A percentile compares a stretch with the other conserved stretches of the same genome.
Evolutionary conservation across 208 protist species (phyloP).

Genomic region (Trichomonas vaginalis): DNA sequence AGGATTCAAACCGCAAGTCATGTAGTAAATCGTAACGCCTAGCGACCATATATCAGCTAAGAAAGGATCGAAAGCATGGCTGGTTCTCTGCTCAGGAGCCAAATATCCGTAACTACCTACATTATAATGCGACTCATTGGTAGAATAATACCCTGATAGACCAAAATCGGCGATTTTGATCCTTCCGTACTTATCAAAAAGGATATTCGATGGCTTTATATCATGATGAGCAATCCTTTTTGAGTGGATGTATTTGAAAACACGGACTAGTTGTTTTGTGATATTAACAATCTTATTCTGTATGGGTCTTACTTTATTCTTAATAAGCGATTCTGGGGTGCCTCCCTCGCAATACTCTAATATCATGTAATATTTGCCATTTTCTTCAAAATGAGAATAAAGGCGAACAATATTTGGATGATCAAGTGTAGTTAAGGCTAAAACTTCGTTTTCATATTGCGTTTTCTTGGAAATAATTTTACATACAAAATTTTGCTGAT

Average conservation of each 20-base stretch:
- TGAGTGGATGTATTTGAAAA: background rate
- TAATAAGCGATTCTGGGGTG: background rate
- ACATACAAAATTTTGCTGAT: background rate
- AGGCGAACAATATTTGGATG: constrained; percentile 42
- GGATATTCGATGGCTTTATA: background rate
- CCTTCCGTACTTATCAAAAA: background rate
- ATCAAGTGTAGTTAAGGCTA: constrained; percentile 6
- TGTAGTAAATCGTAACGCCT: background rate
- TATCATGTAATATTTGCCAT: background rate
- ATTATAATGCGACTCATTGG: too few relatives aligned
- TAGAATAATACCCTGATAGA: background rate
- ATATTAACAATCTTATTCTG: background rate
- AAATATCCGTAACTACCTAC: too few relatives aligned
- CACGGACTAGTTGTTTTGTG: background rate
- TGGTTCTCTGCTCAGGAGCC: too few relatives aligned
- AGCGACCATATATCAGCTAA: background rate
- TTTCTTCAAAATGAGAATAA: constrained; percentile 28
- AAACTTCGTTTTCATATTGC: constrained; percentile 23
- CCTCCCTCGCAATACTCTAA: background rate
- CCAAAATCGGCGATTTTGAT: background rate
- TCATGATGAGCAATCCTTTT: background rate
- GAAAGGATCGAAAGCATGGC: background rate
- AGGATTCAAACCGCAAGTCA: background rate
- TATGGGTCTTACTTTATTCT: background rate
- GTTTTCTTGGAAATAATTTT: too few relatives aligned